These are phyloP conservation scores for Zhuliangozyma blackwelliae DNA, from an alignment of 1,139 yeast genomes.

Conservation along the genomic window DNA sequence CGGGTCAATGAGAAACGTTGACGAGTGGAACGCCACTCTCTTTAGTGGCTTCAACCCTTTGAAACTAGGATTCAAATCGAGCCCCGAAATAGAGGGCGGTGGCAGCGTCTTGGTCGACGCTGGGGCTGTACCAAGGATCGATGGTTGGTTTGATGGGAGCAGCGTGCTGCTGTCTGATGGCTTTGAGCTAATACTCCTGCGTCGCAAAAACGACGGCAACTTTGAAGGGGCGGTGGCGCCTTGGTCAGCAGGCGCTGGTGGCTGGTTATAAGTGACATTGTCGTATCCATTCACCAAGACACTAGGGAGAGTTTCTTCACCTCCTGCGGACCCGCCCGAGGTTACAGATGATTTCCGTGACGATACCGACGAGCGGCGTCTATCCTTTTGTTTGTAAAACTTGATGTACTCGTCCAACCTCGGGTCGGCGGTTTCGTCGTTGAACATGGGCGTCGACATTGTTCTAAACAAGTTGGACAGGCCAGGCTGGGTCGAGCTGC, in stretches of 20 bases:
- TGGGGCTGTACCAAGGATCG: neutral
- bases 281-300: conserved; percentile 30
- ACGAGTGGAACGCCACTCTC: conserved; percentile 68
- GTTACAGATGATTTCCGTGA: conserved; percentile 13
- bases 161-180: conserved; percentile 3
- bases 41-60: conserved; percentile 43
- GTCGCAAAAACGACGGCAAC: conserved; percentile 24
- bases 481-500: neutral
- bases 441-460: conserved; percentile 14
- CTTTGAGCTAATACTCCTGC: conserved; percentile 16
- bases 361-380: conserved; percentile 16
- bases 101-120: conserved; percentile 7
- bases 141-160: neutral
- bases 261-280: conserved; percentile 8
- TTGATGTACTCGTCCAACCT: conserved; percentile 55
- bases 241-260: conserved; percentile 1
- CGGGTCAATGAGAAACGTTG: conserved; percentile 78
- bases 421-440: conserved; percentile 35
- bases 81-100: conserved; percentile 7
- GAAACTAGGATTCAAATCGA: conserved; percentile 20
- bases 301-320: conserved; percentile 33
- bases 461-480: conserved; percentile 9
- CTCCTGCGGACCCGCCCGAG: conserved; percentile 6
- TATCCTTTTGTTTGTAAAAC: conserved; percentile 41
- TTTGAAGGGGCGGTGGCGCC: conserved; percentile 11